These are phyloP conservation scores for Tanacetum coccineum DNA, from an alignment of 129 eudicot genomes.

Conservation along the genomic window DNA sequence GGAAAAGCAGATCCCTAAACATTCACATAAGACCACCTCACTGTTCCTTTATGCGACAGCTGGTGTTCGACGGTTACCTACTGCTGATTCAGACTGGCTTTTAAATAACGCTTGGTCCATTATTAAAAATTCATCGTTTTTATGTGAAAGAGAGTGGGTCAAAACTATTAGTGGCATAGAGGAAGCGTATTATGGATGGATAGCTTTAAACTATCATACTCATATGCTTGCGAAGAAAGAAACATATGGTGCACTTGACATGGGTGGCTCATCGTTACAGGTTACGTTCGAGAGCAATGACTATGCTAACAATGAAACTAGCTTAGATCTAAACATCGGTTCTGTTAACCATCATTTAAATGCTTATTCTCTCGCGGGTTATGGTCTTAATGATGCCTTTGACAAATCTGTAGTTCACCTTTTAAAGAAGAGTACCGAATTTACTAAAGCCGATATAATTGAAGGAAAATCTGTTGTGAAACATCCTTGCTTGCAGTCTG, in stretches of 20 bases:
- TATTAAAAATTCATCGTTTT: constrained; percentile 62
- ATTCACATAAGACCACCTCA: constrained; percentile 71
- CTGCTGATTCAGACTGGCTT: constrained; percentile 86
- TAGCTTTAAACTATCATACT: constrained; percentile 83
- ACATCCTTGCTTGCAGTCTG: constrained; percentile 89
- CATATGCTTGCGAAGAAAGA: constrained; percentile 57
- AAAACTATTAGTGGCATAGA: constrained; percentile 85
- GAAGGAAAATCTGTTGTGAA: constrained; percentile 50
- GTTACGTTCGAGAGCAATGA: constrained; percentile 82
- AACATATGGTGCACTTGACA: constrained; percentile 94
- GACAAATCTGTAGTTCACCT: constrained; percentile 84
- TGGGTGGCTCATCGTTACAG: constrained; percentile 96
- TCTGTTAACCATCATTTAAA: constrained; percentile 76
- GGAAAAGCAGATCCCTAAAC: constrained; percentile 75
- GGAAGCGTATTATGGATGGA: constrained; percentile 99
- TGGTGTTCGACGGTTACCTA: constrained; percentile 87
- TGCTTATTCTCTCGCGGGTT: constrained; percentile 89
- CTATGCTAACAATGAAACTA: constrained; percentile 44
- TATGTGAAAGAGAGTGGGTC: constrained; percentile 84
- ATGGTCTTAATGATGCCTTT: constrained; percentile 96
- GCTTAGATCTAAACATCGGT: constrained; percentile 76
- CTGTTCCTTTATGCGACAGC: constrained; percentile 95
- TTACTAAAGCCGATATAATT: constrained; percentile 39
- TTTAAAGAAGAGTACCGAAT: constrained; percentile 43
- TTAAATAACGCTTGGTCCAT: constrained; percentile 70